These are phyloP conservation scores for Vitis rupestris DNA, from an alignment of 164 flowering plant genomes.

Conservation along the genomic window DNA sequence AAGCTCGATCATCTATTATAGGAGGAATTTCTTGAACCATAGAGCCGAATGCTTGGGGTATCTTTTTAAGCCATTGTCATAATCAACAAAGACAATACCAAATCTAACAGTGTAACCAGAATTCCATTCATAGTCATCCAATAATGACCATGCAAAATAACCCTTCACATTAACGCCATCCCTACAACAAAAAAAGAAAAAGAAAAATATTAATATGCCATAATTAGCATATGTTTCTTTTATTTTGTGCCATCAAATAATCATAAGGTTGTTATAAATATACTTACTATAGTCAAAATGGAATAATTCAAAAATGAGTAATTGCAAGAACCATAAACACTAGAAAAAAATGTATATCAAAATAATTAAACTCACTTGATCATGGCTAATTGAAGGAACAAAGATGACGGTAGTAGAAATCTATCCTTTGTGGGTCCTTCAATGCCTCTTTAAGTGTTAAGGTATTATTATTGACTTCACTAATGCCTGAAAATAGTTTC, in stretches of 20 bases:
- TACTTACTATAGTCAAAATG: no score
- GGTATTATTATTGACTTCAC: no score
- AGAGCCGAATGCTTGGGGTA: constrained; percentile 20
- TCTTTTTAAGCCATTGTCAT: constrained; percentile 9
- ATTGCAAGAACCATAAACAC: no score
- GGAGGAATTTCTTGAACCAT: constrained; percentile 26
- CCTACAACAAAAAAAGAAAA: neutral
- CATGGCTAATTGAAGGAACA: constrained; percentile 20
- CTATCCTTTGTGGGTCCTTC: neutral
- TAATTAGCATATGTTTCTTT: neutral
- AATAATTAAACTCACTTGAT: constrained; percentile 16
- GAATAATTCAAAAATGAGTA: no score
- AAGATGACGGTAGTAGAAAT: constrained; percentile 27
- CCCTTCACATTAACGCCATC: constrained; percentile 24
- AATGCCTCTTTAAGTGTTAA: no score
- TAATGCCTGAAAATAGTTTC: no score
- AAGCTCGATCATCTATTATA: neutral
- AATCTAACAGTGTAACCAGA: constrained; percentile 25
- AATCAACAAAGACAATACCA: constrained; percentile 27
- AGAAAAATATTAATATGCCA: no score
- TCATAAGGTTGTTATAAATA: neutral
- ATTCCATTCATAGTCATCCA: constrained; percentile 29
- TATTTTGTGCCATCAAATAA: neutral
- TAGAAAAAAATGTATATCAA: neutral
- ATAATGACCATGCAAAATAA: constrained; percentile 26